These are phyloP conservation scores for Chaetomium tenue DNA, from an alignment of 495 filamentous ascomycete species.

Conservation along the genomic window DNA sequence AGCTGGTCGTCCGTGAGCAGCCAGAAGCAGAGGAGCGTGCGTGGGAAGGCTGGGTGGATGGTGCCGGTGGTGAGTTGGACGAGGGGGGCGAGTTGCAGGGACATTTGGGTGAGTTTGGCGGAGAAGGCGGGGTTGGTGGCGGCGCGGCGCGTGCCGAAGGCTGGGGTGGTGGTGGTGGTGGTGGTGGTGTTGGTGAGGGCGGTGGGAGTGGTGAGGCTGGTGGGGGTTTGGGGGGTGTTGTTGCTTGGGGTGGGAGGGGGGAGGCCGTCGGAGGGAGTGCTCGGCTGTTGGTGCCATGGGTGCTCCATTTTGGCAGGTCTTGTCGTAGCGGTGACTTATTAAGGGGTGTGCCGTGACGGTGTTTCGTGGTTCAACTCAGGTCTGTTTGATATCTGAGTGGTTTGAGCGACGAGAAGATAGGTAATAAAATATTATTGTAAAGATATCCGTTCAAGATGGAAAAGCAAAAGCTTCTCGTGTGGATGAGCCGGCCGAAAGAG, in stretches of 20 bases:
- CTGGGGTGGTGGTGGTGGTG: constrained; percentile 9
- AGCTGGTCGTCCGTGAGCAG: constrained; percentile 69
- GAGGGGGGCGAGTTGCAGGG: constrained; percentile 55
- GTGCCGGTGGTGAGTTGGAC: constrained; percentile 58
- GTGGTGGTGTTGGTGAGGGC: neutral
- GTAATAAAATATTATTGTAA: neutral
- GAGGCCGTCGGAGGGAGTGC: constrained; percentile 1
- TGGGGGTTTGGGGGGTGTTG: too few relatives aligned
- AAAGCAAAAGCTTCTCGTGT: neutral
- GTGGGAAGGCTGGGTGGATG: constrained; percentile 65
- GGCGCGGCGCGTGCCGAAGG: constrained; percentile 34
- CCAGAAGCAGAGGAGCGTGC: constrained; percentile 65
- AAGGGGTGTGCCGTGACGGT: neutral
- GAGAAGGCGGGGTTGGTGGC: constrained; percentile 39
- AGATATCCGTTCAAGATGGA: neutral
- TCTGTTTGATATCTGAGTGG: neutral
- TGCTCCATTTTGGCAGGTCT: constrained; percentile 24
- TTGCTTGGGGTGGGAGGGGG: neutral
- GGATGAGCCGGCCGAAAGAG: neutral
- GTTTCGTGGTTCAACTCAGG: neutral
- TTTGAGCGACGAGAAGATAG: neutral
- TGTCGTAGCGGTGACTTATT: constrained; percentile 2
- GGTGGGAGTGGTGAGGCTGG: too few relatives aligned
- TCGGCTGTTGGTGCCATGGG: constrained; percentile 13
- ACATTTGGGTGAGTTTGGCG: constrained; percentile 47